A percentile compares a stretch with the other conserved stretches of the same genome.
Evolutionary conservation across 495 filamentous ascomycete genomes (phyloP).

Genomic region (Hypoxylon subgilvum): DNA sequence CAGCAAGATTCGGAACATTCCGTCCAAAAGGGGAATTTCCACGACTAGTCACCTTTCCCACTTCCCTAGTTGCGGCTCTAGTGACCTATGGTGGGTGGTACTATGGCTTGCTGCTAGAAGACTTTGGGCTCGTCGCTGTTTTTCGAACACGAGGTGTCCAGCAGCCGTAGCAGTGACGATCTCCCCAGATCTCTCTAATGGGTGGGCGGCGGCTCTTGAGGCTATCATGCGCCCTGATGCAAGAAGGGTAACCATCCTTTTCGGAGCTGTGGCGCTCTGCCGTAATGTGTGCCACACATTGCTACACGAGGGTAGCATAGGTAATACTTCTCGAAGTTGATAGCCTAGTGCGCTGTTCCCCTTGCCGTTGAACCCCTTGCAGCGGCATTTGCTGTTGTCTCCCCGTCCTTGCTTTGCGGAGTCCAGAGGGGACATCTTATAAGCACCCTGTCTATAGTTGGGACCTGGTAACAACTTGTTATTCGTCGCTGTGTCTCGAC

Average conservation of each 20-base stretch:
- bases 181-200: conserved; percentile 19
- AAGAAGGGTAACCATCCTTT: conserved; percentile 23
- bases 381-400: conserved; percentile 14
- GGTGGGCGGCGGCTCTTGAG: conserved; percentile 14
- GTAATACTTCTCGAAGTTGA: conserved; percentile 13
- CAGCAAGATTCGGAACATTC: conserved; percentile 5
- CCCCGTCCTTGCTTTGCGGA: conserved; percentile 18
- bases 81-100: too few relatives aligned
- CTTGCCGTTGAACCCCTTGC: conserved; percentile 25
- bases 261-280: conserved; percentile 11
- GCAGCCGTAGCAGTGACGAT: conserved; percentile 21
- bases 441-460: conserved; percentile 20
- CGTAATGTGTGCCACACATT: conserved; percentile 19
- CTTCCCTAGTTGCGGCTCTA: conserved; percentile 7
- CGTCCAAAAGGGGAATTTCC: neutral
- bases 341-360: conserved; percentile 5
- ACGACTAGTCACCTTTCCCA: neutral
- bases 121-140: conserved; percentile 23
- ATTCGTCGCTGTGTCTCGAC: conserved; percentile 19
- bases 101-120: neutral
- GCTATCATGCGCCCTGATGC: conserved; percentile 27
- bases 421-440: conserved; percentile 18
- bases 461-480: conserved; percentile 5
- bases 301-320: conserved; percentile 8
- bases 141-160: conserved; percentile 32